phyloP scores from a whole-genome alignment of 208 protist genomes.

The Leishmania aethiopica region DNA sequence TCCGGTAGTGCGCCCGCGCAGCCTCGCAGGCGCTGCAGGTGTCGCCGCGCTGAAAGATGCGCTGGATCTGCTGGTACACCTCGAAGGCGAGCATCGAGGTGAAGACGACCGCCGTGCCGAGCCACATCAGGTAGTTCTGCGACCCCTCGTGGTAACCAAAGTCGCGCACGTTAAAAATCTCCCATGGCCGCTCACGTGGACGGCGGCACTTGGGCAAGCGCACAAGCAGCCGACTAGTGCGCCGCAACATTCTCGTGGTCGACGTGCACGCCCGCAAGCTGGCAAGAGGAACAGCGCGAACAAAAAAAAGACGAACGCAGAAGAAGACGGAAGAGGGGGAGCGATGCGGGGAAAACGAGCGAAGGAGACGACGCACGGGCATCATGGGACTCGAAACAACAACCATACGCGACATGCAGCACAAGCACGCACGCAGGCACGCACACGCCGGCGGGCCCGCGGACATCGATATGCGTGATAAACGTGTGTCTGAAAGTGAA shows the following conservation, averaged over 20 bases:
- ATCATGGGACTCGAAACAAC: neutral
- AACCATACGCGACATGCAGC: neutral
- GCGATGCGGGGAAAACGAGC: neutral
- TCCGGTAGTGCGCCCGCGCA: slow-evolving; percentile 76
- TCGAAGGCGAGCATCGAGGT: slow-evolving; percentile 61
- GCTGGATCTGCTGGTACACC: slow-evolving; percentile 65
- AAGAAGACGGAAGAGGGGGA: neutral
- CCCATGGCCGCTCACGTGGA: slow-evolving; percentile 85
- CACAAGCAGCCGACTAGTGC: slow-evolving; percentile 36
- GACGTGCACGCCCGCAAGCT: slow-evolving; percentile 4
- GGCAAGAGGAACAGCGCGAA: neutral
- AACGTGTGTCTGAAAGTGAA: neutral
- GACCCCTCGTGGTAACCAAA: slow-evolving; percentile 86
- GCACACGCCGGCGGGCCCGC: neutral
- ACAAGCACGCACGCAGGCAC: neutral
- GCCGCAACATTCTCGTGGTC: slow-evolving; percentile 45
- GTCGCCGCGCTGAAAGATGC: slow-evolving; percentile 74
- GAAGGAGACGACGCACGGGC: neutral
- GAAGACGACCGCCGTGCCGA: slow-evolving; percentile 39
- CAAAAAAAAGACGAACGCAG: slow-evolving; percentile 6
- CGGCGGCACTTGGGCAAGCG: slow-evolving; percentile 82
- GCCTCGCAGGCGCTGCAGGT: slow-evolving; percentile 86
- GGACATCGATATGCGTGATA: neutral
- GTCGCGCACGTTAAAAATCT: slow-evolving; percentile 89
- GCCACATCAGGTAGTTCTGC: slow-evolving; percentile 90